These are phyloP conservation scores for Diospyros lotus DNA, from an alignment of 148 eudicot species.

Conservation along the genomic window DNA sequence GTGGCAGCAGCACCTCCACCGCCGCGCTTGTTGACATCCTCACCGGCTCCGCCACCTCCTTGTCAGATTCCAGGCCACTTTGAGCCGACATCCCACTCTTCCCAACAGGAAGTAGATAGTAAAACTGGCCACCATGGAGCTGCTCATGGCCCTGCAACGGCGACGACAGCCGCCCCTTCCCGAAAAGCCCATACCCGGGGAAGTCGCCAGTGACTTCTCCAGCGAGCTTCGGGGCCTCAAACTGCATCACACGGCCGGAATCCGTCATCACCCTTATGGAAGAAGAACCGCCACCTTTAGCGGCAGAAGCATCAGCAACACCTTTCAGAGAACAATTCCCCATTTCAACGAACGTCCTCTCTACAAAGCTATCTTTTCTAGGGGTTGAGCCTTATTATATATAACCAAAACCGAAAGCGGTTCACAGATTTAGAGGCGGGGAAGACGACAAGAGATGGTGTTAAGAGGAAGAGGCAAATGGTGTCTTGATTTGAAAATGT, in stretches of 20 bases:
- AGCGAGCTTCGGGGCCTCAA: slow-evolving; percentile 33
- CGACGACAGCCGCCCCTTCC: slow-evolving; percentile 19
- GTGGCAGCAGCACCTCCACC: slow-evolving; percentile 41
- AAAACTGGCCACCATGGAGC: slow-evolving; percentile 31
- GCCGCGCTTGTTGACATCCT: slow-evolving; percentile 24
- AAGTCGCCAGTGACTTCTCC: slow-evolving; percentile 38
- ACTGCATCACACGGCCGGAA: slow-evolving; percentile 34
- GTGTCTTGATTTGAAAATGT: slow-evolving; percentile 18
- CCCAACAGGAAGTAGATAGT: slow-evolving; percentile 44
- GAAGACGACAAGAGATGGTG: not conserved
- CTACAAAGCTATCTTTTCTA: too few relatives aligned
- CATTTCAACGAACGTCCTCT: slow-evolving; percentile 23
- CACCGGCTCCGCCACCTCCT: slow-evolving; percentile 17
- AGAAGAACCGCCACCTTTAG: slow-evolving; percentile 13
- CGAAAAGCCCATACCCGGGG: slow-evolving; percentile 50
- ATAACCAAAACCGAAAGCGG: not conserved
- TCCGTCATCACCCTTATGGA: slow-evolving; percentile 39
- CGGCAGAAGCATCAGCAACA: slow-evolving; percentile 12
- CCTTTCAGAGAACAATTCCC: slow-evolving; percentile 61
- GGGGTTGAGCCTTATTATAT: not conserved
- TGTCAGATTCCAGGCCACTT: not conserved
- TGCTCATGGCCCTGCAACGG: slow-evolving; percentile 36
- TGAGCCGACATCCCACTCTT: not conserved
- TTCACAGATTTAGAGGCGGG: slow-evolving; percentile 17
- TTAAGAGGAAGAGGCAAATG: too few relatives aligned